A percentile compares a stretch with the other conserved stretches of the same genome.
These are phyloP conservation scores for Zalaria sp. DNA, from an alignment of 2,329 filamentous ascomycete species.

Conservation along the genomic window DNA sequence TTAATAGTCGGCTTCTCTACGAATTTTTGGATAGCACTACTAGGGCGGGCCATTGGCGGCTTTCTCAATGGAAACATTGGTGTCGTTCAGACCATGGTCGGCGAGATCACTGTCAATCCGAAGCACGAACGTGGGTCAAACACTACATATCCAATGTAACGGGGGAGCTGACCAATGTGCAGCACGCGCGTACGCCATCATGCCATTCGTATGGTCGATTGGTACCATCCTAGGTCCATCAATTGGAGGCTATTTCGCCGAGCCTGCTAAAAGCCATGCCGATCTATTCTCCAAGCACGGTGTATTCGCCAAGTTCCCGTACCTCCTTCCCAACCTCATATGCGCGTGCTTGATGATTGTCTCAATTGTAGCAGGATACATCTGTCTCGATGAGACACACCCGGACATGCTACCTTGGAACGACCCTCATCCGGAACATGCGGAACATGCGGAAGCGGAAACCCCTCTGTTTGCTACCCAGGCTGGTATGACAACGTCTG, in stretches of 20 bases:
- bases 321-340: constrained; percentile 76
- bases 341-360: constrained; percentile 63
- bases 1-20: constrained; percentile 68
- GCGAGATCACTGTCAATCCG: constrained; percentile 68
- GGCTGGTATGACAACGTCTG: constrained; percentile 58
- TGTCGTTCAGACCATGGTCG: constrained; percentile 68
- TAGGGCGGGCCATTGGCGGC: constrained; percentile 64
- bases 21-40: constrained; percentile 72
- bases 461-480: constrained; percentile 59
- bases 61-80: constrained; percentile 80
- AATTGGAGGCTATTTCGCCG: constrained; percentile 75
- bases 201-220: constrained; percentile 90
- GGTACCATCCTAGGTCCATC: constrained; percentile 81
- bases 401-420: constrained; percentile 57
- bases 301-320: constrained; percentile 68
- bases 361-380: constrained; percentile 67
- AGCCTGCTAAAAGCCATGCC: constrained; percentile 63
- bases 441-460: constrained; percentile 37
- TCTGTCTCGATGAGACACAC: constrained; percentile 79
- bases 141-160: background rate
- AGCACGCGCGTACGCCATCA: constrained; percentile 70
- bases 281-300: constrained; percentile 50
- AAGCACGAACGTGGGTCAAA: constrained; percentile 67
- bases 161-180: constrained; percentile 4
- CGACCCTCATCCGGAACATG: constrained; percentile 16